Evolutionary conservation across 345 rosid species (phyloP), one percentile per base, ranked within the genome.

Genomic region (Salix brachista): DNA sequence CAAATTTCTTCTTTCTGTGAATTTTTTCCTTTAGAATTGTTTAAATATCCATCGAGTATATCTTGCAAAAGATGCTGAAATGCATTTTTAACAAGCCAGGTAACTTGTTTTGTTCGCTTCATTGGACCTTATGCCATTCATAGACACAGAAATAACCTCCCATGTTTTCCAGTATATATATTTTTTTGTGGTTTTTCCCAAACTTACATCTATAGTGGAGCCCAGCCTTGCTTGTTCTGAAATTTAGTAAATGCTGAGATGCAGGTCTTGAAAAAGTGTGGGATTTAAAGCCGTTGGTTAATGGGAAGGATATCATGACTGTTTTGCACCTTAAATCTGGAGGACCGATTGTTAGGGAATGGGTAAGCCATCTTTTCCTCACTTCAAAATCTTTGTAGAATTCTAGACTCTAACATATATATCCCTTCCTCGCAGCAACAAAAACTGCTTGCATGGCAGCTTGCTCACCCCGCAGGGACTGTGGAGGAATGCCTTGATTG

Each of bases 401-500:
- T 10, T 50, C 75, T 61, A 54, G 28, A 32, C 72, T 69, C 68
- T 79, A 69, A 72, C 74, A n/a, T 39, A 72, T 78, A 23, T 8
- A n/a, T 41, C 70, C 18, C n/a, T 28, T 61, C 26, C 80, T 76
- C 67, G 81, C 97, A 94, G 98, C 95, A 94, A 88, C 90, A 89
- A 75, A 91, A 89, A 61, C 66, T 90, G 58, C 81, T 90, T 8
- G 90, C 89, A 56, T 94, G 98, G 97, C 97, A 94, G 88, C 88
- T 94, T 10, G 92, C 93, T 30, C 83, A 89, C 78, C 94, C 94
- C 11, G 72, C 83, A 6, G 92, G 94, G 36, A 86, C 91, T 39
- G 77, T 89, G 0, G 94, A 92, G 66, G 94, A 94, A 85, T 92
- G 95, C 80, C 85, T 91, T n/a, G 94, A 90, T 30, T 94, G 97